Evolutionary conservation across 345 rosid species (phyloP).

Genomic region (Durio zibethinus): DNA sequence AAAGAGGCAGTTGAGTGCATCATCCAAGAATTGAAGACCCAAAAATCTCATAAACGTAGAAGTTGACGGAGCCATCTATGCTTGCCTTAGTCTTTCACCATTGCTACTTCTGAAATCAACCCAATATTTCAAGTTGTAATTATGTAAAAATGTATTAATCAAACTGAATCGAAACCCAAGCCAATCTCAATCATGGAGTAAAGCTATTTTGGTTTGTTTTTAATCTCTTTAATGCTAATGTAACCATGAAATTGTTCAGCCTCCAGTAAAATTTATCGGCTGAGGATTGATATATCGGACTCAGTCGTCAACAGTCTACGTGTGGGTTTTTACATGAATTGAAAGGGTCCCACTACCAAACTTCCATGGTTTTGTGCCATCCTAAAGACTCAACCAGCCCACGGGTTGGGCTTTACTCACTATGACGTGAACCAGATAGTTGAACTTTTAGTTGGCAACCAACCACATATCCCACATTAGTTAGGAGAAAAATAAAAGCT

Average conservation of each 20-base stretch:
- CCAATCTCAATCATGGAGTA: not conserved
- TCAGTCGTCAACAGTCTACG: not conserved
- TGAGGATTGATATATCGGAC: not conserved
- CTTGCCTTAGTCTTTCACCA: not conserved
- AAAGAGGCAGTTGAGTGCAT: not conserved
- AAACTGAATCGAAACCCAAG: not conserved
- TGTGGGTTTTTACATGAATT: not conserved
- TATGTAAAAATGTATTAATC: no score
- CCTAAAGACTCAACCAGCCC: not conserved
- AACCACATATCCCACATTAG: not conserved
- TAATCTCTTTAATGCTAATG: no score
- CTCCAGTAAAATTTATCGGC: not conserved
- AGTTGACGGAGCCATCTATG: not conserved
- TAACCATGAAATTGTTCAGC: not conserved
- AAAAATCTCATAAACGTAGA: not conserved
- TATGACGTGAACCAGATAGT: no score
- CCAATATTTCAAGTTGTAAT: constrained; percentile 35
- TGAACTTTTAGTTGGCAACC: not conserved
- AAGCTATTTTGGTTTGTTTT: not conserved
- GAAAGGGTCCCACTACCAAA: not conserved
- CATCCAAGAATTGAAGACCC: not conserved
- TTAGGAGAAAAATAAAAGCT: not conserved
- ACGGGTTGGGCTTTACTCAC: not conserved
- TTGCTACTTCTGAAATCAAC: constrained; percentile 14
- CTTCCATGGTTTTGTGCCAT: not conserved